phyloP scores from a whole-genome alignment of 345 rosid genomes.

The Eucalyptus pauciflora region DNA sequence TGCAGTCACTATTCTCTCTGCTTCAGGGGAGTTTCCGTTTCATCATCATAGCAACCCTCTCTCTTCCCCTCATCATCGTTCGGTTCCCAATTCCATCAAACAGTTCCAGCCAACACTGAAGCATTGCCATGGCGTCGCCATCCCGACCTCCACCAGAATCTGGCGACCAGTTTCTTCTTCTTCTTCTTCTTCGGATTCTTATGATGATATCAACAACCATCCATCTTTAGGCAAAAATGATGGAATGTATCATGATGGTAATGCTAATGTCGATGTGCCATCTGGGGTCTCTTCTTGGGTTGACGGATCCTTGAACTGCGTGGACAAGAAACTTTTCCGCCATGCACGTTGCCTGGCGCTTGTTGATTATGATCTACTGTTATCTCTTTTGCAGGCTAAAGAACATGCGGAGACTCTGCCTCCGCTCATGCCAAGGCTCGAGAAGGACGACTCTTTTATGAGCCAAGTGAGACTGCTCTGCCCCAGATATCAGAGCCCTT shows the following conservation, averaged over 20 bases:
- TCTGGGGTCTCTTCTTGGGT: background rate
- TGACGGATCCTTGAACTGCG: background rate
- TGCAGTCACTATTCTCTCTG: background rate
- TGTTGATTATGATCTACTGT: background rate
- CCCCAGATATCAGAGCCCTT: background rate
- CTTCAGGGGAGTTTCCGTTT: background rate
- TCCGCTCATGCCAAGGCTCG: slow-evolving; percentile 6
- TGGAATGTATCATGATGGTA: background rate
- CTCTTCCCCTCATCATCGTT: background rate
- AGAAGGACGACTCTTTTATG: background rate
- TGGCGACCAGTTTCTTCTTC: background rate
- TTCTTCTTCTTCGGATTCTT: background rate
- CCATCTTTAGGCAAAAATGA: background rate
- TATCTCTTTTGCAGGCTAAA: background rate
- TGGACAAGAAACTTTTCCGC: background rate
- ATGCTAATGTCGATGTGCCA: background rate
- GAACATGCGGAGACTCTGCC: background rate
- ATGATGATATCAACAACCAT: background rate
- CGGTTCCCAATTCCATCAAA: background rate
- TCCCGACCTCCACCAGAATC: background rate
- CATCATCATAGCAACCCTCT: background rate
- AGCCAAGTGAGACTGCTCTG: background rate
- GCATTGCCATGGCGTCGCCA: background rate
- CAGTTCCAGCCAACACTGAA: background rate
- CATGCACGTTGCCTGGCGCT: background rate